Evolutionary conservation across 176 grass and related monocot genomes (phyloP), one percentile per base, ranked within the genome.

Genomic region (Alloteropsis semialata): DNA sequence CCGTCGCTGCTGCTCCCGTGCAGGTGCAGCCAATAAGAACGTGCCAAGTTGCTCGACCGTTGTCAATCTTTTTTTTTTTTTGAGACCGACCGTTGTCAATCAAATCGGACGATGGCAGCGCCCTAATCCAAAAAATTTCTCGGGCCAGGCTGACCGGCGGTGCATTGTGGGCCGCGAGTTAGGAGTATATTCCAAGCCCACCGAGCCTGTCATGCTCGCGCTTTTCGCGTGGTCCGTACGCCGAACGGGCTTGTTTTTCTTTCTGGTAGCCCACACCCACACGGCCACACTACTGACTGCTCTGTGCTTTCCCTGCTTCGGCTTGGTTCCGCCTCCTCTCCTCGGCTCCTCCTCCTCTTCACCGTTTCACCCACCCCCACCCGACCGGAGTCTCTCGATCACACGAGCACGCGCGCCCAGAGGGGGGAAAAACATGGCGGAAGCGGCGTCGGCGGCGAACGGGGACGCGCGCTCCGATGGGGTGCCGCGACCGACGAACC

Each of bases 401-500:
- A 45, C 55, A 6, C 19, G 19, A 17, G 24, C 32, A 4, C 57
- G 42, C 48, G 33, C 61, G 74, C 3, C 42, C 28, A 42, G 34
- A 1, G 24, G 5, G 5, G 19, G 33, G 4, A 39, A 12, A 18
- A 55, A 13, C 12, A 88, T 88, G 80, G 68, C 81, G 24, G 81
- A 21, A 30, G 77, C 30, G 60, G 44, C 69, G 69, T n/a, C n/a
- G 34, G 34, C 34, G 34, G 56, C 77, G 5, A 97, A 94, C 77
- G 87, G 92, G 59, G 77, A 33, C 24, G 33, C 50, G 28, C 65
- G 28, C 65, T 55, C 61, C 42, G 64, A 27, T 27, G 60, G 64
- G 67, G 77, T 81, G 75, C 91, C 84, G 79, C 85, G 45, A 12
- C 82, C 94, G 56, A 98, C 95, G 32, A 89, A 95, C 81, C 92